These are phyloP conservation scores for Primulina tabacum DNA, from an alignment of 257 asterid genomes.

Conservation along the genomic window DNA sequence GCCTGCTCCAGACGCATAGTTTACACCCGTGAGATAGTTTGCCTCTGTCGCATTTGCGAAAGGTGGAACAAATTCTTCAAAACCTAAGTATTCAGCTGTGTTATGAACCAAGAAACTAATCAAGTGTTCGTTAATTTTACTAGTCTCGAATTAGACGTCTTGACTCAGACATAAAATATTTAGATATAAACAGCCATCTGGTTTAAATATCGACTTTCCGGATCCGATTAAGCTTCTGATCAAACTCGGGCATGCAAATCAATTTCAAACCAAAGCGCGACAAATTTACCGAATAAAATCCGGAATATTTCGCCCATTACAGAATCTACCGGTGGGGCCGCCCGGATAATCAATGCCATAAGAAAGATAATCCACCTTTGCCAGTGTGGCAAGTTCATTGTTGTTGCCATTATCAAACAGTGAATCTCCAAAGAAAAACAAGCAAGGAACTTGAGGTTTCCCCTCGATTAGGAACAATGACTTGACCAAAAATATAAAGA, in stretches of 20 bases:
- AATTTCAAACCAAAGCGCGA: no score
- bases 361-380: constrained; percentile 32
- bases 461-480: not conserved
- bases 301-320: constrained; percentile 30
- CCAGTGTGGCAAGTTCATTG: constrained; percentile 21
- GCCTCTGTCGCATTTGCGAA: not conserved
- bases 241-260: not conserved
- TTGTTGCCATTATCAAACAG: constrained; percentile 38
- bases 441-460: constrained; percentile 28
- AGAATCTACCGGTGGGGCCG: constrained; percentile 39
- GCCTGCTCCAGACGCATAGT: not conserved
- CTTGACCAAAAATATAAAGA: no score
- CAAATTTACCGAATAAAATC: constrained; percentile 28
- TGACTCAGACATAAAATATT: no score
- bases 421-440: constrained; percentile 34
- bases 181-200: no score
- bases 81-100: not conserved
- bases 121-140: no score
- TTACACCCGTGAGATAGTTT: not conserved
- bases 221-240: no score
- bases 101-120: not conserved
- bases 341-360: constrained; percentile 35
- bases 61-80: not conserved
- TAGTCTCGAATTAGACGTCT: no score
- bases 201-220: no score